A percentile compares a stretch with the other conserved stretches of the same genome.
Conservation (phyloP, 129 eudicot genomes). For the Artemisia argyi region DNA sequence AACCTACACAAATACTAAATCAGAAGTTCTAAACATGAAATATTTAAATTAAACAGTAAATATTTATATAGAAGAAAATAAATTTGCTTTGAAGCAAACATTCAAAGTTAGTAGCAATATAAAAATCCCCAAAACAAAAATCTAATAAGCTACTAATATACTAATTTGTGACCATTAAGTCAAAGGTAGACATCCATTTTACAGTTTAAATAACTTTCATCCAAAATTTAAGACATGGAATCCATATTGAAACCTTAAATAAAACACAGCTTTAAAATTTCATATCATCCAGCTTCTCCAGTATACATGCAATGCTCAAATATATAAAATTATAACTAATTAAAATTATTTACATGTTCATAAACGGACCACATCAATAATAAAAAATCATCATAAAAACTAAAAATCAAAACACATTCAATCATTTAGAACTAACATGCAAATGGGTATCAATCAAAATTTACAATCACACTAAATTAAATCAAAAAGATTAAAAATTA, state of each 20-base stretch:
- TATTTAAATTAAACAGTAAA: background rate
- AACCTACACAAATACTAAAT: slow-evolving; percentile 3
- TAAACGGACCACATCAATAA: slow-evolving; percentile 1
- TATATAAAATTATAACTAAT: no score
- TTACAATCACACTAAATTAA: background rate
- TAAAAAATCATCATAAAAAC: slow-evolving; percentile 6
- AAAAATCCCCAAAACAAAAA: slow-evolving; percentile 1
- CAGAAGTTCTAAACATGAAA: slow-evolving; percentile 1
- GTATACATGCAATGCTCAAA: slow-evolving; percentile 3
- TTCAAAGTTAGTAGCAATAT: slow-evolving; percentile 2
- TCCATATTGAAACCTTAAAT: no score
- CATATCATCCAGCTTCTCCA: slow-evolving; percentile 8
- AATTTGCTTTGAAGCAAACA: background rate
- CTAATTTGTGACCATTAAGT: no score
- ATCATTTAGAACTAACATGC: slow-evolving; percentile 12
- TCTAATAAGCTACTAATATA: background rate
- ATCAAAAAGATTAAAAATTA: slow-evolving; percentile 12
- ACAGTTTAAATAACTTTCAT: background rate
- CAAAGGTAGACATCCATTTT: background rate
- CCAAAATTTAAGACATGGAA: background rate
- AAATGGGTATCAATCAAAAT: slow-evolving; percentile 15
- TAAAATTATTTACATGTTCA: no score
- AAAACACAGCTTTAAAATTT: slow-evolving; percentile 1
- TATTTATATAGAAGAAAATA: background rate
- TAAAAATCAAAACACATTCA: background rate